These are phyloP conservation scores for Prunus mira DNA, from an alignment of 306 rosid species.

Conservation along the genomic window DNA sequence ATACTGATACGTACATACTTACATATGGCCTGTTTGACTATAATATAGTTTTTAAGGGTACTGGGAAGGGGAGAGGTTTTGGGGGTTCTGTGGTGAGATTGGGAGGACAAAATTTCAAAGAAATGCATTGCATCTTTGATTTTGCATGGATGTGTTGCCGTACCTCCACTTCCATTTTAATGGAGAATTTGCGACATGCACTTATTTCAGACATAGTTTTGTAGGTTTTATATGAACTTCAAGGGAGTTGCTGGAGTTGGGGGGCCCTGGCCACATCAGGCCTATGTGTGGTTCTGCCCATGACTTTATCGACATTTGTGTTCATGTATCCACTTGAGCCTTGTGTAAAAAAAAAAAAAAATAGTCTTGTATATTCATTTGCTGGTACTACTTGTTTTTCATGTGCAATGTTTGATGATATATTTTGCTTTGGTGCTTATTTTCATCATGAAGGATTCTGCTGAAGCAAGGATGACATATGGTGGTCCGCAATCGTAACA, in stretches of 20 bases:
- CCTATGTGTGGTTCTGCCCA: too few relatives aligned
- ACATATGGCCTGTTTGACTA: too few relatives aligned
- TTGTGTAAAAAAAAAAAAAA: neutral
- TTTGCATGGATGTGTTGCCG: neutral
- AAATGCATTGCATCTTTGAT: neutral
- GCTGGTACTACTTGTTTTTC: neutral
- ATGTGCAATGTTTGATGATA: neutral
- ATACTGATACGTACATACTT: too few relatives aligned
- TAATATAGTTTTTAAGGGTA: too few relatives aligned
- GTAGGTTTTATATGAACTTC: too few relatives aligned
- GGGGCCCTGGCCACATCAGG: too few relatives aligned
- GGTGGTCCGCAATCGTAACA: neutral
- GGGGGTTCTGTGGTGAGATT: neutral
- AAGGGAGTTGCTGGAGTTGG: too few relatives aligned
- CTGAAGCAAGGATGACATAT: neutral
- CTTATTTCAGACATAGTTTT: neutral
- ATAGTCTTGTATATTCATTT: neutral
- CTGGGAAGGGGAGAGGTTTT: neutral
- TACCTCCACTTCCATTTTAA: neutral
- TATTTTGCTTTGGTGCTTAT: neutral
- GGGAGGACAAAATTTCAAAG: neutral
- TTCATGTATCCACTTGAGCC: neutral
- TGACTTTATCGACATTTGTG: too few relatives aligned
- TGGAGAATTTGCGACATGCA: neutral
- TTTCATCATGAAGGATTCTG: conserved; percentile 9